These are phyloP conservation scores for Yamadazyma diddensiae DNA, from an alignment of 1,139 yeast species.

Conservation along the genomic window DNA sequence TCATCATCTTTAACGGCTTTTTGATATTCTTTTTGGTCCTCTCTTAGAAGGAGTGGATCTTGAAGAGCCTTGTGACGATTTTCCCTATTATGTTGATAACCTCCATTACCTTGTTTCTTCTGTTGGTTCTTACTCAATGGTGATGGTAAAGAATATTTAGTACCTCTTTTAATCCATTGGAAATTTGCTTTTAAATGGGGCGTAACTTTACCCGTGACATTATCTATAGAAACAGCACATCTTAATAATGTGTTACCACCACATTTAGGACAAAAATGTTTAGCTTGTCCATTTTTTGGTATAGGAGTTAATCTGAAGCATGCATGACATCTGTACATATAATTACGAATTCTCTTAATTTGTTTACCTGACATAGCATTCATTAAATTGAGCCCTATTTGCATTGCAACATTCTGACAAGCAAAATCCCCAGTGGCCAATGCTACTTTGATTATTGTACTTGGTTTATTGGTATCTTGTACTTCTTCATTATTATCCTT, in stretches of 20 bases:
- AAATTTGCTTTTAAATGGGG: slow-evolving; percentile 92
- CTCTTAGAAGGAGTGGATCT: slow-evolving; percentile 65
- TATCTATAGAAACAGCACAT: slow-evolving; percentile 85
- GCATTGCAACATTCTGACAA: slow-evolving; percentile 91
- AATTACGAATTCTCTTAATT: slow-evolving; percentile 81
- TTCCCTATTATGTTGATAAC: slow-evolving; percentile 64
- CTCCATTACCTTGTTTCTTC: slow-evolving; percentile 66
- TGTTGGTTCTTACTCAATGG: slow-evolving; percentile 67
- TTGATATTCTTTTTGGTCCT: slow-evolving; percentile 91
- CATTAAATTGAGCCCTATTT: slow-evolving; percentile 82
- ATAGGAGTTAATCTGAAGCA: slow-evolving; percentile 82
- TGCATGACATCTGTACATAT: slow-evolving; percentile 96
- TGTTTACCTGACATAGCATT: slow-evolving; percentile 82
- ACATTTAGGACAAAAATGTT: slow-evolving; percentile 94
- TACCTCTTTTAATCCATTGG: slow-evolving; percentile 93
- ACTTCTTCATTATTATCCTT: slow-evolving; percentile 58
- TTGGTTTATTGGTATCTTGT: slow-evolving; percentile 22
- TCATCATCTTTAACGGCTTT: slow-evolving; percentile 83
- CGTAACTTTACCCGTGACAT: slow-evolving; percentile 73
- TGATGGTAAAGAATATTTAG: slow-evolving; percentile 68
- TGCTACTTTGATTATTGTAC: slow-evolving; percentile 60
- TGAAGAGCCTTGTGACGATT: slow-evolving; percentile 53
- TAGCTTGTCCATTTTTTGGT: slow-evolving; percentile 70
- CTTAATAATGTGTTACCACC: slow-evolving; percentile 89
- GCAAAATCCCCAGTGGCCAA: slow-evolving; percentile 96